These are phyloP conservation scores for Ceratocystis cubensis DNA, from an alignment of 2,329 filamentous ascomycete species.

Conservation along the genomic window DNA sequence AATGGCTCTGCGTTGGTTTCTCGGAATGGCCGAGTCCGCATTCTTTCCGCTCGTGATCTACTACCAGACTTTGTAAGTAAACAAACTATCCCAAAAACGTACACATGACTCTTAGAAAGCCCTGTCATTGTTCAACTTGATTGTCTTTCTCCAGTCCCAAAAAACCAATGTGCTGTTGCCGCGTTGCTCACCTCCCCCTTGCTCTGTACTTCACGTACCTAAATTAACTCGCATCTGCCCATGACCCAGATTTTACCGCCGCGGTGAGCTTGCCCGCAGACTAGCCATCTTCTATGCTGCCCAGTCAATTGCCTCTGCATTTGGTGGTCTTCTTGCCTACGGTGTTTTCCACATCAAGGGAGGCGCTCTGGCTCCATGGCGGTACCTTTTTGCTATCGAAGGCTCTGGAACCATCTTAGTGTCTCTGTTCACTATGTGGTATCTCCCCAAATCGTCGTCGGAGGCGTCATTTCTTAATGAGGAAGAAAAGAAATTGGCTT, in stretches of 20 bases:
- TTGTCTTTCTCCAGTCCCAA: neutral
- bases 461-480: constrained; percentile 53
- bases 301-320: constrained; percentile 56
- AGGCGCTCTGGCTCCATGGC: constrained; percentile 32
- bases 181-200: neutral
- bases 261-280: constrained; percentile 34
- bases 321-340: constrained; percentile 37
- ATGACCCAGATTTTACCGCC: constrained; percentile 35
- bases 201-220: neutral
- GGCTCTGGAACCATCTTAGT: constrained; percentile 46
- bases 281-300: constrained; percentile 62
- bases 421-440: constrained; percentile 53
- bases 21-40: constrained; percentile 44
- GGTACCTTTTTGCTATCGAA: constrained; percentile 44
- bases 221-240: too few relatives aligned
- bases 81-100: neutral
- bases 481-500: constrained; percentile 55
- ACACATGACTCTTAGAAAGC: neutral
- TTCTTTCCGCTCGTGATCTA: constrained; percentile 44
- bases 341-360: constrained; percentile 37
- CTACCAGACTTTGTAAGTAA: constrained; percentile 32
- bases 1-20: constrained; percentile 37
- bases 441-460: constrained; percentile 52
- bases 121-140: too few relatives aligned
- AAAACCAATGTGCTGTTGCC: neutral